Evolutionary conservation across 768 basidiomycete species (phyloP).

Genomic region (Mycena olivaceomarginata): DNA sequence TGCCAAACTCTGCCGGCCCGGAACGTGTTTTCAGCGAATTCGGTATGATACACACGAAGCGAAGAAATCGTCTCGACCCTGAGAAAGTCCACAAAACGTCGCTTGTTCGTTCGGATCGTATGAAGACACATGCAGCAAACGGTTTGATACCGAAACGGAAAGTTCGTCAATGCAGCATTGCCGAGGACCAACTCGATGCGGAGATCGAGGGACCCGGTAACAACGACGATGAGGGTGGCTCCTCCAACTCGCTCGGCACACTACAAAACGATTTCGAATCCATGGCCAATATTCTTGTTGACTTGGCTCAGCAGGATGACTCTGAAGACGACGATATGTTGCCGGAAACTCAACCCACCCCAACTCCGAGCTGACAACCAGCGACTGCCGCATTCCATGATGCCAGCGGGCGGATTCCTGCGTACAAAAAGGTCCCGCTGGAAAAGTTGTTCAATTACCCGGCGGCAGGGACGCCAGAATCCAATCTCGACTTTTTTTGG

Average conservation of each 20-base stretch:
- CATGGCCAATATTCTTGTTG: background rate
- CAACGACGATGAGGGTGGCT: background rate
- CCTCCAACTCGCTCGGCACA: background rate
- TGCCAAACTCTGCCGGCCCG: slow-evolving; percentile 52
- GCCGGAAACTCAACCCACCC: no score
- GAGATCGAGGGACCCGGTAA: background rate
- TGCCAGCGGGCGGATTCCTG: no score
- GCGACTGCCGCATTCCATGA: no score
- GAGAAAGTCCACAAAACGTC: slow-evolving; percentile 44
- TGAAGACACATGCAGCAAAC: background rate
- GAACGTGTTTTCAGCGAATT: slow-evolving; percentile 53
- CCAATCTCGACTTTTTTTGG: no score
- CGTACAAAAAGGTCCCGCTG: no score
- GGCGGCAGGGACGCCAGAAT: no score
- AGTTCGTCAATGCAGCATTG: background rate
- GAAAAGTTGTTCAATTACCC: no score
- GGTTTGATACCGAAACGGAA: slow-evolving; percentile 10
- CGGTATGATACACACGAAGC: slow-evolving; percentile 53
- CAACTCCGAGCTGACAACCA: no score
- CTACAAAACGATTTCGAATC: background rate
- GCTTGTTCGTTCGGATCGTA: slow-evolving; percentile 25
- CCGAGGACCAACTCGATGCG: background rate
- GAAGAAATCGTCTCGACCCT: slow-evolving; percentile 44
- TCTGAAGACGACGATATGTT: no score
- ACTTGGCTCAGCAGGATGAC: no score